Conservation (phyloP, 495 filamentous ascomycete species). For the Delitschia confertaspora region DNA sequence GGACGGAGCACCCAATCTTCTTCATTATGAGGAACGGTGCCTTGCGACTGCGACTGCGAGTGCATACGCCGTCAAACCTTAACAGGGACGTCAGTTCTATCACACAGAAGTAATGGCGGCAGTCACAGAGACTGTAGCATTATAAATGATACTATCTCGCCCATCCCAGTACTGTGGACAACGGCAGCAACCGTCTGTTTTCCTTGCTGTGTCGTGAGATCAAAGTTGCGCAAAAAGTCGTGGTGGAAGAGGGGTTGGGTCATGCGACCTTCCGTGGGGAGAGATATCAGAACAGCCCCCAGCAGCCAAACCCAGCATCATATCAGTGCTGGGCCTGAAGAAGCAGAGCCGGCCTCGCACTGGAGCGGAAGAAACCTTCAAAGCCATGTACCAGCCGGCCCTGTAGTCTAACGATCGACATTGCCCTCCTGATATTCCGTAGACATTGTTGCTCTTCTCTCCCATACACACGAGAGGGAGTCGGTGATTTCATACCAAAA, state of each 20-base stretch:
- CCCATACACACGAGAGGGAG: not conserved
- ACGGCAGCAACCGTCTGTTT: not conserved
- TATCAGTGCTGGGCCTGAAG: too few relatives aligned
- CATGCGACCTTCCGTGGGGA: slow-evolving; percentile 12
- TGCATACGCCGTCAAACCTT: not conserved
- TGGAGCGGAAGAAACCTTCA: not conserved
- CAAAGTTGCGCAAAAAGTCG: not conserved
- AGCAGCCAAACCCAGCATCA: not conserved
- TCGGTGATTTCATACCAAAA: too few relatives aligned
- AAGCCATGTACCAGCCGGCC: not conserved
- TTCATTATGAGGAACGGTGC: too few relatives aligned
- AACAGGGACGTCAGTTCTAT: not conserved
- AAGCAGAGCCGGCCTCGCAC: too few relatives aligned
- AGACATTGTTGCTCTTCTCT: not conserved
- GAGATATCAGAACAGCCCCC: slow-evolving; percentile 11
- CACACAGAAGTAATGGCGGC: not conserved
- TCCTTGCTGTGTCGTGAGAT: slow-evolving; percentile 9
- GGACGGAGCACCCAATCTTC: too few relatives aligned
- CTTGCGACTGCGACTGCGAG: not conserved
- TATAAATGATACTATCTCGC: not conserved
- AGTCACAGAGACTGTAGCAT: slow-evolving; percentile 4
- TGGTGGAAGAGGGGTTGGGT: not conserved
- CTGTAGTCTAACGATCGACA: not conserved
- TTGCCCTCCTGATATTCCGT: not conserved
- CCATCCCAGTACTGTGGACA: not conserved